Percentiles rank a stretch among this genome's conserved stretches.
Evolutionary conservation across 2,329 filamentous ascomycete genomes (phyloP).

Genomic region (Tothia fuscella): DNA sequence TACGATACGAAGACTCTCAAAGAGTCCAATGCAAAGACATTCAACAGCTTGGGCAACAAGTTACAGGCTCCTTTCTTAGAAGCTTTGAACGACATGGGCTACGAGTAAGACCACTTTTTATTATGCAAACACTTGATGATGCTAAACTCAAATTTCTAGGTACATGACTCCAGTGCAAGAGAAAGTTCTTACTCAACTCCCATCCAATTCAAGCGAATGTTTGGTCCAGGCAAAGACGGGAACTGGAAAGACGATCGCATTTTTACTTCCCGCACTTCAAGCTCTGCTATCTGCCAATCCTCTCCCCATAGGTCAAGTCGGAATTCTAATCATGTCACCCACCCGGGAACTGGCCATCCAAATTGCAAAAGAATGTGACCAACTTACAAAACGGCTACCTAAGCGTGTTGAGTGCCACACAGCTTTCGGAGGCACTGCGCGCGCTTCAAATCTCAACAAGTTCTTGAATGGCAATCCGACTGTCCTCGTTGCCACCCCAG

Average conservation of each 20-base stretch:
- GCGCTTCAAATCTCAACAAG: conserved; percentile 46
- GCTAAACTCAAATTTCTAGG: no score
- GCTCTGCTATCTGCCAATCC: conserved; percentile 27
- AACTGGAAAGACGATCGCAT: conserved; percentile 39
- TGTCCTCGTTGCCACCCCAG: conserved; percentile 89
- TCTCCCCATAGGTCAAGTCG: conserved; percentile 30
- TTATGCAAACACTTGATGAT: no score
- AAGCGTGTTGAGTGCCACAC: conserved; percentile 31
- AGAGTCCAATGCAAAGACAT: no score
- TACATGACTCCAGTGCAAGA: no score
- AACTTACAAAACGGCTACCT: conserved; percentile 29
- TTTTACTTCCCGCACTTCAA: conserved; percentile 36
- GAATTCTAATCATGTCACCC: conserved; percentile 44
- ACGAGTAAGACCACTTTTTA: no score
- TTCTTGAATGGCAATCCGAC: conserved; percentile 52
- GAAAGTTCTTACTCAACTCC: no score
- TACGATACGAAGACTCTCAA: no score
- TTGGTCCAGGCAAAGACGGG: conserved; percentile 42
- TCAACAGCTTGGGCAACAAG: no score
- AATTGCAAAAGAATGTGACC: conserved; percentile 35
- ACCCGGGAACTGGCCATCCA: conserved; percentile 50
- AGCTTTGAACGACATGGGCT: no score
- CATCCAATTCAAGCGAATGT: no score
- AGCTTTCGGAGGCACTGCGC: conserved; percentile 46
- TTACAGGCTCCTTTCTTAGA: no score